Percentiles rank a stretch among this genome's conserved stretches.
phyloP scores from a whole-genome alignment of 495 filamentous ascomycete genomes.

The Penicillium daleae region DNA sequence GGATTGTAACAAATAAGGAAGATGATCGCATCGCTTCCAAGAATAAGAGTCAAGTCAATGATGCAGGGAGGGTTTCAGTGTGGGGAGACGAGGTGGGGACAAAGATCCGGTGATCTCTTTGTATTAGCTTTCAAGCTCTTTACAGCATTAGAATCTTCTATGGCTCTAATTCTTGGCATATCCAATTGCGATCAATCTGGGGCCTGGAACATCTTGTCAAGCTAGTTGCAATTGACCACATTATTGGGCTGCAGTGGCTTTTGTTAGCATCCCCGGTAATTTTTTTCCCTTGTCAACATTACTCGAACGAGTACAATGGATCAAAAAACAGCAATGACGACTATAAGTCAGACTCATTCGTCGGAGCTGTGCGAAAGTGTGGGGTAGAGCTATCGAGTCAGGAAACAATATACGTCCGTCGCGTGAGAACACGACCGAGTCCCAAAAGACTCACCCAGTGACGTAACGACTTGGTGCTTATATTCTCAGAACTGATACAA shows the following conservation, averaged over 20 bases:
- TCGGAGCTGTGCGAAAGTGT: not conserved
- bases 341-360: not conserved
- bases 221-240: not conserved
- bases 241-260: not conserved
- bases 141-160: constrained; percentile 1
- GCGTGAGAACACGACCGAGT: not conserved
- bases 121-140: constrained; percentile 16
- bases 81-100: constrained; percentile 21
- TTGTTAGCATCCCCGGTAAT: too few relatives aligned
- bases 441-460: not conserved
- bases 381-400: constrained; percentile 5
- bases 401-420: constrained; percentile 1
- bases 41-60: constrained; percentile 28
- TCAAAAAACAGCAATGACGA: not conserved
- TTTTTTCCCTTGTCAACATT: not conserved
- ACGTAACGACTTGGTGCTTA: constrained; percentile 17
- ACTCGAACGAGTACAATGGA: not conserved
- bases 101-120: constrained; percentile 17
- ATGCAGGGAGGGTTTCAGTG: constrained; percentile 20
- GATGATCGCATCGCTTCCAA: not conserved
- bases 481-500: not conserved
- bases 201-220: not conserved
- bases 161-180: not conserved
- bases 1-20: constrained; percentile 9
- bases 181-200: not conserved